These are phyloP conservation scores for Rhypophila decipiens DNA, from an alignment of 495 filamentous ascomycete genomes.

Conservation along the genomic window DNA sequence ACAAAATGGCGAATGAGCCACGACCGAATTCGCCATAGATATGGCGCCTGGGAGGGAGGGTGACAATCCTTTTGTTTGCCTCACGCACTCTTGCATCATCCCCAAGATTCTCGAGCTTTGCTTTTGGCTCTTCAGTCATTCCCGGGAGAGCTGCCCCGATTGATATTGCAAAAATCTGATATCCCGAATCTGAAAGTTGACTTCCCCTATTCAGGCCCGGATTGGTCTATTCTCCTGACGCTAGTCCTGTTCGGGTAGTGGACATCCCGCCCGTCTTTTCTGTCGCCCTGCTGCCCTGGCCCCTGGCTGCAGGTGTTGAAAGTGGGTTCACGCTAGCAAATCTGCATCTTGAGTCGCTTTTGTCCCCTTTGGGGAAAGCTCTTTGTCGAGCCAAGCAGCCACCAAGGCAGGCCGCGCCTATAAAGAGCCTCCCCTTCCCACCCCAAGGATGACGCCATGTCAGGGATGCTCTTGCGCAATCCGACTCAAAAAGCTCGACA, in stretches of 20 bases:
- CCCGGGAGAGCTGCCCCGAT: background rate
- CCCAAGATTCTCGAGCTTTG: background rate
- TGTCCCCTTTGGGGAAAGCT: background rate
- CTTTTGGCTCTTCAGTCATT: background rate
- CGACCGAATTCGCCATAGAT: background rate
- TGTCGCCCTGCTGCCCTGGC: no score
- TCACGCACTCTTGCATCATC: background rate
- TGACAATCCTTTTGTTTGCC: background rate
- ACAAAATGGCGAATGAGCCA: background rate
- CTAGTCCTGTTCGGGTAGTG: no score
- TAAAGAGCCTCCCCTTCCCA: slow-evolving; percentile 4
- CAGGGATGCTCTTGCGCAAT: slow-evolving; percentile 7
- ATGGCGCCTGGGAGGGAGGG: background rate
- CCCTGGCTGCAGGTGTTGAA: no score
- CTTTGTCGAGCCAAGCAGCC: background rate
- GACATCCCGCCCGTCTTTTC: no score
- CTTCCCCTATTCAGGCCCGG: no score
- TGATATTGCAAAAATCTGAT: background rate
- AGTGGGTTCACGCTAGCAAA: no score
- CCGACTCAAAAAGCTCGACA: background rate
- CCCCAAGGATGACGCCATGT: slow-evolving; percentile 7
- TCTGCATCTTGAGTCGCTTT: no score
- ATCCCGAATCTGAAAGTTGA: no score
- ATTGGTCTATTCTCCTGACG: no score
- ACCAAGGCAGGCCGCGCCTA: background rate